phyloP scores from a whole-genome alignment of 805 yeast species.

The Kodamaea hsintzibuensis region DNA sequence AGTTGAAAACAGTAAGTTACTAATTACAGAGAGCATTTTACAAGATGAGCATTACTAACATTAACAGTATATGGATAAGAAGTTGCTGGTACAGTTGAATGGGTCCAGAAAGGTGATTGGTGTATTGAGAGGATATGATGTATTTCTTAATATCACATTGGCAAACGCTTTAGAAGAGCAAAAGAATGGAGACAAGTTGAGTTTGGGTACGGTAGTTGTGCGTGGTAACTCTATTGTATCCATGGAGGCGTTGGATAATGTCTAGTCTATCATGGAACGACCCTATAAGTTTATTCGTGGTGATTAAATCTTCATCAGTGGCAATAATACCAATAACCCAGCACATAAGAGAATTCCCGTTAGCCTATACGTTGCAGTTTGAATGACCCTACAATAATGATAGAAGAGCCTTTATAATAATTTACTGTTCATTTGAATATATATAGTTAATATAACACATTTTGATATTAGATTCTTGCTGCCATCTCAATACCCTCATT shows the following conservation, averaged over 20 bases:
- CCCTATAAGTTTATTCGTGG: too few species aligned
- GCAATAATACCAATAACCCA: not conserved
- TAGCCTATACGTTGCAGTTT: not conserved
- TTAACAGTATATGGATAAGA: slow-evolving; percentile 73
- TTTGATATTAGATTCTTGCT: slow-evolving; percentile 35
- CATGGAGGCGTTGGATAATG: slow-evolving; percentile 52
- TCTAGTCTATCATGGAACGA: slow-evolving; percentile 17
- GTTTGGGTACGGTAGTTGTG: slow-evolving; percentile 69
- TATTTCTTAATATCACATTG: slow-evolving; percentile 68
- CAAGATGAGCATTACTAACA: slow-evolving; percentile 21
- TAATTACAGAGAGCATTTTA: not conserved
- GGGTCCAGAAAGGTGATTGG: slow-evolving; percentile 83
- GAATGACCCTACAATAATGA: too few species aligned
- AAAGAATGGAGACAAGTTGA: slow-evolving; percentile 48
- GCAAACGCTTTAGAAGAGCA: slow-evolving; percentile 69
- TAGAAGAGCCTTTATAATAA: not conserved
- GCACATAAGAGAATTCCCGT: not conserved
- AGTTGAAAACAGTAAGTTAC: slow-evolving; percentile 51
- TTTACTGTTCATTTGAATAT: not conserved
- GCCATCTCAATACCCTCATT: slow-evolving; percentile 73
- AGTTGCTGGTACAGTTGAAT: slow-evolving; percentile 70
- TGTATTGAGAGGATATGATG: slow-evolving; percentile 80
- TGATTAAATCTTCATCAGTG: not conserved
- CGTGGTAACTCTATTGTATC: slow-evolving; percentile 80
- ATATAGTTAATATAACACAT: not conserved